Percentiles rank a stretch among this genome's conserved stretches.
These are phyloP conservation scores for Mycotypha africana DNA, from an alignment of 371 early-diverging fungal genomes.

Conservation along the genomic window DNA sequence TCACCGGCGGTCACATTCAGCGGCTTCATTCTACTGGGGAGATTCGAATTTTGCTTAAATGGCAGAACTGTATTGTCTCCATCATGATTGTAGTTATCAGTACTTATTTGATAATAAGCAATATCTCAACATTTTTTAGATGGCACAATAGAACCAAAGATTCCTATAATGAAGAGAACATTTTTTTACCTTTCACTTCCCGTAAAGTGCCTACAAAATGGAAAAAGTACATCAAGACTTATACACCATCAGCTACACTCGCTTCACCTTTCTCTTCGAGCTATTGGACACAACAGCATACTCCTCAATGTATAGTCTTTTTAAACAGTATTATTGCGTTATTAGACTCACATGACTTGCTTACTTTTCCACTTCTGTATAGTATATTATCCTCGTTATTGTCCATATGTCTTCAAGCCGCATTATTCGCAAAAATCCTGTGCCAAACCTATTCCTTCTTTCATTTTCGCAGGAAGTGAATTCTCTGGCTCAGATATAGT, in stretches of 20 bases:
- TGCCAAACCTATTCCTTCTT: conserved; percentile 51
- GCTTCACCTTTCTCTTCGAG: conserved; percentile 11
- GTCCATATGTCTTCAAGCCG: conserved; percentile 30
- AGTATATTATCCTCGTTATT: conserved; percentile 46
- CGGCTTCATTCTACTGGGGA: conserved; percentile 12
- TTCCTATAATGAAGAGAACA: conserved; percentile 19
- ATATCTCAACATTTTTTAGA: not conserved
- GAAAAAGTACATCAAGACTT: conserved; percentile 20
- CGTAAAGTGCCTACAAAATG: conserved; percentile 18
- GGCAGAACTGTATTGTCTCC: conserved; percentile 15
- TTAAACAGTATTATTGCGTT: not conserved
- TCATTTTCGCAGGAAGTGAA: conserved; percentile 56
- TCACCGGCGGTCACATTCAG: too few relatives aligned
- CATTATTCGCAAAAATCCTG: conserved; percentile 30
- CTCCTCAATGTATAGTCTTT: conserved; percentile 22
- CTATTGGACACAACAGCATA: too few relatives aligned
- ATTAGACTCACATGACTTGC: not conserved
- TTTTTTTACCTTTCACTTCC: conserved; percentile 23
- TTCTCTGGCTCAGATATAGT: conserved; percentile 39
- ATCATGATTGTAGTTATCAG: conserved; percentile 4
- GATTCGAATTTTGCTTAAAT: conserved; percentile 8
- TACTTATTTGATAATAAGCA: conserved; percentile 2
- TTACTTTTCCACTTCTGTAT: not conserved
- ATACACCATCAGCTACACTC: not conserved
- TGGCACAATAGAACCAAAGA: conserved; percentile 6